Evolutionary conservation across 176 grass and related monocot genomes (phyloP).

Genomic region (Tillandsia fasciculata): DNA sequence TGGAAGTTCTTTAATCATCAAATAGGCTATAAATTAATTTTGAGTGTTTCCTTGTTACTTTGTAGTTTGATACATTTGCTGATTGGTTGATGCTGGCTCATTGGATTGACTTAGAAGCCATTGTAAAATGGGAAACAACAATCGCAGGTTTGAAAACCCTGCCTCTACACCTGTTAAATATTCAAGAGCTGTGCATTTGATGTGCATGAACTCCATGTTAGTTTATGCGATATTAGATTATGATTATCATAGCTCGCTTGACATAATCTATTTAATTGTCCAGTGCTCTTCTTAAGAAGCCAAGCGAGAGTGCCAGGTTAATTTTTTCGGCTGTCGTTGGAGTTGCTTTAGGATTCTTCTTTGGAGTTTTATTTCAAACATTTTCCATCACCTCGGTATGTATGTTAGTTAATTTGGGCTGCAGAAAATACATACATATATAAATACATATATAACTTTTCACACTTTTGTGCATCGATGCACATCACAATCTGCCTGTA

Average conservation of each 20-base stretch:
- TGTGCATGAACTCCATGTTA: not conserved
- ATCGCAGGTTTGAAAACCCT: not conserved
- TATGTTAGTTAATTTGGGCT: not conserved
- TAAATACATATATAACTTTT: no score
- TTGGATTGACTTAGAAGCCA: not conserved
- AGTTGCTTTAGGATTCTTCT: slow-evolving; percentile 54
- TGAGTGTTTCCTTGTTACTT: not conserved
- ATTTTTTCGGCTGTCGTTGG: slow-evolving; percentile 45
- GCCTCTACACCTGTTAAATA: not conserved
- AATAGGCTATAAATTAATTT: not conserved
- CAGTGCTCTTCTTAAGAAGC: slow-evolving; percentile 27
- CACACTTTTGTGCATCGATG: no score
- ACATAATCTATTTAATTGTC: not conserved
- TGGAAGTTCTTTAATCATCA: not conserved
- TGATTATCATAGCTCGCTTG: not conserved
- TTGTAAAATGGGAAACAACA: not conserved
- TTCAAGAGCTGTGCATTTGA: not conserved
- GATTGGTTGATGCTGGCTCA: not conserved
- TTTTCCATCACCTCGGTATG: slow-evolving; percentile 58
- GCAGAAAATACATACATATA: no score
- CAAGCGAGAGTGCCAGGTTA: slow-evolving; percentile 56
- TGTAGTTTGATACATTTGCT: not conserved
- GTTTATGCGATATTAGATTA: not conserved
- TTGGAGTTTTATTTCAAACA: slow-evolving; percentile 64
- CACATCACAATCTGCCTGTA: no score